phyloP scores from a whole-genome alignment of 2,329 filamentous ascomycete genomes.

The Paecilomyces dactylethromorphus region DNA sequence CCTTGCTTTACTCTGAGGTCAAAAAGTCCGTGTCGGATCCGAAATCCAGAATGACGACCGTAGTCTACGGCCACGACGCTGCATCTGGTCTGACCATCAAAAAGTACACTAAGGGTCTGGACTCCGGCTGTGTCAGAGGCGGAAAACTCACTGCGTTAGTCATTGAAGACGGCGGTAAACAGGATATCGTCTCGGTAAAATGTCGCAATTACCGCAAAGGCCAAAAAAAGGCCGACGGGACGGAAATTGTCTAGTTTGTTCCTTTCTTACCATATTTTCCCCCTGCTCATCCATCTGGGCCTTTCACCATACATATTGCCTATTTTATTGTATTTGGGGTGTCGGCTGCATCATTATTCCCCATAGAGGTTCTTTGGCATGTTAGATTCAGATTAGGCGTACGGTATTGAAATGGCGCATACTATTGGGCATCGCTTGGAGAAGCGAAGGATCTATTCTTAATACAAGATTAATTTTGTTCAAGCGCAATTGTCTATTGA shows the following conservation, averaged over 20 bases:
- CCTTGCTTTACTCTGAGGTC: constrained; percentile 16
- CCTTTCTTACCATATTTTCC: background rate
- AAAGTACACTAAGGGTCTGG: constrained; percentile 74
- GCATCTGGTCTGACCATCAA: constrained; percentile 61
- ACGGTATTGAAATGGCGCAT: background rate
- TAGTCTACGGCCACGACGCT: constrained; percentile 85
- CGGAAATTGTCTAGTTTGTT: background rate
- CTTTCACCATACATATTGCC: background rate
- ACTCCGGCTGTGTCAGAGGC: constrained; percentile 74
- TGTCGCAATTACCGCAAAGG: constrained; percentile 28
- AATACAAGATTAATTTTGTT: background rate
- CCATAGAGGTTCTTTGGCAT: background rate
- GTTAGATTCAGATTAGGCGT: background rate
- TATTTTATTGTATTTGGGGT: background rate
- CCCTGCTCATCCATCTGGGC: background rate
- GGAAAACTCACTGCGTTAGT: constrained; percentile 70
- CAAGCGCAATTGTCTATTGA: background rate
- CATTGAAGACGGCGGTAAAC: constrained; percentile 52
- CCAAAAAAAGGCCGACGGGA: constrained; percentile 2
- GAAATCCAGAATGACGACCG: constrained; percentile 48
- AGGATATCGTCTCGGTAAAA: constrained; percentile 35
- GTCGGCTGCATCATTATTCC: background rate
- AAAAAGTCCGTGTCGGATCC: constrained; percentile 11
- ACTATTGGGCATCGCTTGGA: background rate
- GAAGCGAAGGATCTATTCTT: background rate